phyloP scores from a whole-genome alignment of 2,329 filamentous ascomycete species.

The Karstenula rhodostoma region DNA sequence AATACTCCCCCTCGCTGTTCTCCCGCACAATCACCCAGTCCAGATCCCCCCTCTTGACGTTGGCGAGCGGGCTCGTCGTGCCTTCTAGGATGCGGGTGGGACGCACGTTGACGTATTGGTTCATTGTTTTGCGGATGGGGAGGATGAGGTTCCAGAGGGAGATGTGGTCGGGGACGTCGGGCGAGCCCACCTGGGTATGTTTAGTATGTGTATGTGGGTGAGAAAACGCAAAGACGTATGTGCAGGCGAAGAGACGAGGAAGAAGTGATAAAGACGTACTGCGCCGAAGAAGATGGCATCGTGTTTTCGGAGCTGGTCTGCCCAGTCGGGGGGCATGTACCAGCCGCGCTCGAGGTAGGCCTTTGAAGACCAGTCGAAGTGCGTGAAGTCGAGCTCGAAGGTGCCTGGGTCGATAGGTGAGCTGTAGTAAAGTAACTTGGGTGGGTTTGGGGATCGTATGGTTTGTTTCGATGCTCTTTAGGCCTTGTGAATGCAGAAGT shows the following conservation, averaged over 20 bases:
- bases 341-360: slow-evolving; percentile 60
- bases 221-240: no score
- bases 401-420: slow-evolving; percentile 27
- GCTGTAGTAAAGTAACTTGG: neutral
- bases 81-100: slow-evolving; percentile 57
- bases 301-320: slow-evolving; percentile 59
- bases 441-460: neutral
- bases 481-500: neutral
- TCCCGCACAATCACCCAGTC: slow-evolving; percentile 60
- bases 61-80: slow-evolving; percentile 51
- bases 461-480: no score
- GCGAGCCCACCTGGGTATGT: no score
- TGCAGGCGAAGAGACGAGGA: no score
- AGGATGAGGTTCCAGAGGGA: slow-evolving; percentile 73
- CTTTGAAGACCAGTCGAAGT: slow-evolving; percentile 60
- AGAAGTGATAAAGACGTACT: no score
- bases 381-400: slow-evolving; percentile 61
- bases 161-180: slow-evolving; percentile 71
- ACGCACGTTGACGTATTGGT: slow-evolving; percentile 74
- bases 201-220: no score
- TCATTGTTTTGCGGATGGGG: slow-evolving; percentile 71
- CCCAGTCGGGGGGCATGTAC: slow-evolving; percentile 62
- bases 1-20: slow-evolving; percentile 59
- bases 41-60: slow-evolving; percentile 49
- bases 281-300: slow-evolving; percentile 68